Base-by-base conservation (phyloP, 257 asterid species). In the Solanum tarijense region DNA sequence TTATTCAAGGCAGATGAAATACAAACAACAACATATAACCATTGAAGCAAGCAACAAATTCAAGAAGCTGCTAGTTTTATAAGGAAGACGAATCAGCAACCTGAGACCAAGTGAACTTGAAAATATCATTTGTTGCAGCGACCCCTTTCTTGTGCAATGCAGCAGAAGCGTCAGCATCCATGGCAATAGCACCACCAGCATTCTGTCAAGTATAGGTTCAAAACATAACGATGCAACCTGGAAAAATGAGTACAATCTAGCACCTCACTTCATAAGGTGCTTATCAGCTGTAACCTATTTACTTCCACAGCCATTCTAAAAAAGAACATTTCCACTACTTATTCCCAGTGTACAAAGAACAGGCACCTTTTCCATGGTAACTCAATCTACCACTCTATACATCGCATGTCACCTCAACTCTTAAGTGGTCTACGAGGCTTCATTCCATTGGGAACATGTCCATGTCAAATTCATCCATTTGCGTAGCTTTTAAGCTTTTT, bases 121-220 rank as follows among this genome's bases (percentile, higher is more conserved):
- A 95, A 21, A 93, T 86, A 88, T 97, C 99, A 85, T 96, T 94
- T 60, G 99, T 97, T 27, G 96, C 86, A 89, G 93, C 87, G 86
- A 97, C 71, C 87, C 97, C 96, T 91, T 92, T 95, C 91, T 94
- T 93, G 91, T 89, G 99, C 93, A 97, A 88, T 29, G 94, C 89
- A 82, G 99, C 89, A 25, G 97, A 95, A 83, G 98, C 99, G 87
- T 97, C 99, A 88, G 99, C 99, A 89, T 97, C 98, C 99, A 97
- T 92, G 89, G 86, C 92, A 76, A 97, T 93, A 75, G 90, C 89
- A 88, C 95, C 95, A 90, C 97, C 98, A 87, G 93, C 92, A 89
- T 93, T 98, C 99, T 97, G 91, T 68, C 78, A 87, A 86, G 76
- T 46, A 62, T 66, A 39, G 43, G 71, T 62, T 71, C 66, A 81